These are phyloP conservation scores for Hyparrhenia diplandra DNA, from an alignment of 176 grass and related monocot species.

Conservation along the genomic window DNA sequence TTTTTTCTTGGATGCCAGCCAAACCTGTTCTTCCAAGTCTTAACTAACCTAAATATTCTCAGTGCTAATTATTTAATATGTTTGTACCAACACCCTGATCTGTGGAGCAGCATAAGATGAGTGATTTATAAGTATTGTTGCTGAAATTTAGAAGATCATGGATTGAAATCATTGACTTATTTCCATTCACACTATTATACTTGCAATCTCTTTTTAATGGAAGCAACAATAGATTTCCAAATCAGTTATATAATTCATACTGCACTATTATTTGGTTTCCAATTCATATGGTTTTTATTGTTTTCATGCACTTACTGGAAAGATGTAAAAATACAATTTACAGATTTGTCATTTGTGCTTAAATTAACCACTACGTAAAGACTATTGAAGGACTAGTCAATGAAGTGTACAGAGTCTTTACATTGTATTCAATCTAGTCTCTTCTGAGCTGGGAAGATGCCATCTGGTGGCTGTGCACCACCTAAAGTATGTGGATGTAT, in stretches of 20 bases:
- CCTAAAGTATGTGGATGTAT: background rate
- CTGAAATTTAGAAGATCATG: background rate
- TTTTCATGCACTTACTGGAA: background rate
- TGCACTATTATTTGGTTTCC: background rate
- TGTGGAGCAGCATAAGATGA: background rate
- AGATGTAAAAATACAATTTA: background rate
- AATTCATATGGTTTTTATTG: background rate
- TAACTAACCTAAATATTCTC: background rate
- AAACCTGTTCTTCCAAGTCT: background rate
- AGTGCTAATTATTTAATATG: background rate
- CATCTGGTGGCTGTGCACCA: background rate
- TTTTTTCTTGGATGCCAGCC: background rate
- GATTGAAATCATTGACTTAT: background rate
- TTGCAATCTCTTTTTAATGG: background rate
- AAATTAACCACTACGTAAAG: background rate
- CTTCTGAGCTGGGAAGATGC: background rate
- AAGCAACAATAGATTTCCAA: background rate
- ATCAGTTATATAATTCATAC: background rate
- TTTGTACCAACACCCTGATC: background rate
- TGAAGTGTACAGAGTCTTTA: background rate
- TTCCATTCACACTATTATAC: background rate
- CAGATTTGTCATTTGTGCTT: background rate
- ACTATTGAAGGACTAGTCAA: background rate
- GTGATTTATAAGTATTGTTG: background rate
- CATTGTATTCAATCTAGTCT: background rate